A percentile compares a stretch with the other conserved stretches of the same genome.
Evolutionary conservation across 2,329 filamentous ascomycete species (phyloP).

Genomic region (Pyricularia sp.): DNA sequence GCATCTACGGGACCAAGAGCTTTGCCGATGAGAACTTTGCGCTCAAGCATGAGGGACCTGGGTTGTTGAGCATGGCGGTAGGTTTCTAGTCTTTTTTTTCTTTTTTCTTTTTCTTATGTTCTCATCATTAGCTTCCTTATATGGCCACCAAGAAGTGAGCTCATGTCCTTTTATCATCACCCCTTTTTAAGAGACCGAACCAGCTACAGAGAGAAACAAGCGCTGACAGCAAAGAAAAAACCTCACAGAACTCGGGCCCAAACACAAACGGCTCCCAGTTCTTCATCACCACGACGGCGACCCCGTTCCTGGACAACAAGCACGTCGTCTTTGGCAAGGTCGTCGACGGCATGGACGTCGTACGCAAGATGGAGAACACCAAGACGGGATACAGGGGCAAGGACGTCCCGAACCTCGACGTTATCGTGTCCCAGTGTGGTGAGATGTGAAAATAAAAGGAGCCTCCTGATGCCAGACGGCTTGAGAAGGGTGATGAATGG

Average conservation of each 20-base stretch:
- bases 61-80: slow-evolving; percentile 89
- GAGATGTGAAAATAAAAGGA: slow-evolving; percentile 59
- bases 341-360: slow-evolving; percentile 80
- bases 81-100: no score
- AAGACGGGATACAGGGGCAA: slow-evolving; percentile 65
- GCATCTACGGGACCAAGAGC: slow-evolving; percentile 75
- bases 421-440: slow-evolving; percentile 78
- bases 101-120: background rate
- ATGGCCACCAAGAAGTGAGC: no score
- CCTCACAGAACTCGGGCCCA: slow-evolving; percentile 68
- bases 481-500: background rate
- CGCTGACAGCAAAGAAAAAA: background rate
- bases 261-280: slow-evolving; percentile 95
- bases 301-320: slow-evolving; percentile 83
- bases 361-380: slow-evolving; percentile 85
- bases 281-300: slow-evolving; percentile 87
- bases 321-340: slow-evolving; percentile 95
- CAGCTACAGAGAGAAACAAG: background rate
- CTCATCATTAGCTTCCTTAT: no score
- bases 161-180: background rate
- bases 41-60: slow-evolving; percentile 68
- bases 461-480: background rate
- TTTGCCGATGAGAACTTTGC: slow-evolving; percentile 90
- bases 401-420: slow-evolving; percentile 78
- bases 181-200: background rate